phyloP scores from a whole-genome alignment of 2,329 filamentous ascomycete genomes.

The Trichophyton benhamiae region DNA sequence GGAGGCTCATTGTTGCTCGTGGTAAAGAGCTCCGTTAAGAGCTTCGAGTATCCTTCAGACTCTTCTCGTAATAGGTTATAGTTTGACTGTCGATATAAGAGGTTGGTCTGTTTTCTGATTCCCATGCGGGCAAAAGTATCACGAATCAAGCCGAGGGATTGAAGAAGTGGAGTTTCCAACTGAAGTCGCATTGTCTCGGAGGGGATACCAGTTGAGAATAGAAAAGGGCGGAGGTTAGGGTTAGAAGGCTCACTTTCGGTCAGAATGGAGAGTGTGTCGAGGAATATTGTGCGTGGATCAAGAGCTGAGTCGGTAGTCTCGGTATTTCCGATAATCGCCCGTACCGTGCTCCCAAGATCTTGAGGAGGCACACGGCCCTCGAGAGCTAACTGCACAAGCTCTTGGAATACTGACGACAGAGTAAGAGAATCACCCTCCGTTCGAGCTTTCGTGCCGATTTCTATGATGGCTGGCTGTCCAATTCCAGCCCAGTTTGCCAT shows the following conservation, averaged over 20 bases:
- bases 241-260: conserved; percentile 56
- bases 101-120: conserved; percentile 81
- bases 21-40: conserved; percentile 90
- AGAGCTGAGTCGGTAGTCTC: conserved; percentile 35
- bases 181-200: conserved; percentile 62
- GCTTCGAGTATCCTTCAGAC: conserved; percentile 90
- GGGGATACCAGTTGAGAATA: conserved; percentile 60
- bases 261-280: conserved; percentile 71
- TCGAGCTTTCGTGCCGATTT: conserved; percentile 52
- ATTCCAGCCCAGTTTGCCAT: conserved; percentile 54
- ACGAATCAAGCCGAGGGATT: conserved; percentile 66
- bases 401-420: conserved; percentile 66
- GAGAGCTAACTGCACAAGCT: conserved; percentile 65
- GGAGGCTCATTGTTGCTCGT: conserved; percentile 64
- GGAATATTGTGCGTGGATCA: conserved; percentile 58
- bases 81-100: conserved; percentile 89
- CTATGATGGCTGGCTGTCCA: conserved; percentile 56
- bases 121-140: conserved; percentile 73
- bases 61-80: conserved; percentile 94
- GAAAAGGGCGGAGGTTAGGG: conserved; percentile 51
- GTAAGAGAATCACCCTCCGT: conserved; percentile 55
- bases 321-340: conserved; percentile 56
- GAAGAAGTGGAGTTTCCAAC: conserved; percentile 66
- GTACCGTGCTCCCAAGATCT: conserved; percentile 61
- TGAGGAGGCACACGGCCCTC: conserved; percentile 53